Evolutionary conservation across 2,329 filamentous ascomycete species (phyloP), one percentile per base, ranked within the genome.

Genomic region (Aspergillus novoparasiticus): DNA sequence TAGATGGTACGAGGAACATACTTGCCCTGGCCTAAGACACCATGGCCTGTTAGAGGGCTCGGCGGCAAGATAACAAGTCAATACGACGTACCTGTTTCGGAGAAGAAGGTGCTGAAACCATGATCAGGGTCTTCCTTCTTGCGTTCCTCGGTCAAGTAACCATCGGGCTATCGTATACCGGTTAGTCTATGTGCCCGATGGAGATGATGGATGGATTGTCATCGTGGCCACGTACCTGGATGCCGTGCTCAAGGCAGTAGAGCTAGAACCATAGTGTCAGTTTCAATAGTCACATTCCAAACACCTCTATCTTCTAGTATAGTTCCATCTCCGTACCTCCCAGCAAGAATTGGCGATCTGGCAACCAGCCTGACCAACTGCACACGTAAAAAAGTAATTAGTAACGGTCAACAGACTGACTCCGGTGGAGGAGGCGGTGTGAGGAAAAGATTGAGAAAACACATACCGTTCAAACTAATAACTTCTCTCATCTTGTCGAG

Each of bases 311-410:
- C 21, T 41, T 32, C 26, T 21, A 54, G 19, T 59, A 28, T 36
- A 53, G 63, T 58, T 58, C 28, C 14, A 21, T 26, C 32, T 48
- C 54, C 61, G 51, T 86, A 99, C 95, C 93, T 99, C 95, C 95
- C 95, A 99, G 90, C 95, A 98, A 76, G 95, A 95, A 87, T 99
- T 99, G 85, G 94, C 95, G 80, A 99, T 99, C 83, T 99, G 95
- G 90, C 95, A 98, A 91, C 95, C 95, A 81, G 95, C 95, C 89
- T 99, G 95, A 85, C 95, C 95, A 87, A 99, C 95, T 99, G 82
- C 69, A 81, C 54, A 63, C 58, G 58, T 63, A 53, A 58, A 63
- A 59, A 50, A 61, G 53, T 65, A 60, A 63, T 71, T 66, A 71
- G 69, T 69, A 57, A 66, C 61, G 64, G 51, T 32, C 76, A 68